Conservation (phyloP, 2,329 filamentous ascomycete genomes). For the Dothistroma pini region DNA sequence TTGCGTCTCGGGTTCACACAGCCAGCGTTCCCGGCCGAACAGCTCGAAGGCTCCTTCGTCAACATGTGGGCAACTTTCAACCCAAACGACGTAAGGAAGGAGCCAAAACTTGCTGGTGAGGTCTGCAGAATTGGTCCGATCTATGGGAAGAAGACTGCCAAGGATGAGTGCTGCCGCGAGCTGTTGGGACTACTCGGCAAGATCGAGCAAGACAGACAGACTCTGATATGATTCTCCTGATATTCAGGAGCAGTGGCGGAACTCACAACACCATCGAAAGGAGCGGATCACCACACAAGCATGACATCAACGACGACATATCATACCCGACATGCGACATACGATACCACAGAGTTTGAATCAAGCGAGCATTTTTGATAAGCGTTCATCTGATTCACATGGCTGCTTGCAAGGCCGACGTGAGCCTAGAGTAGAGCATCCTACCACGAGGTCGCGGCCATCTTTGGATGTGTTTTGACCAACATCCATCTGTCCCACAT, state of each 20-base stretch:
- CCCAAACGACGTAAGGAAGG: slow-evolving; percentile 15
- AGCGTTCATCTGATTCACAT: background rate
- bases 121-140: slow-evolving; percentile 44
- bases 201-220: slow-evolving; percentile 24
- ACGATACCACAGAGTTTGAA: background rate
- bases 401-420: background rate
- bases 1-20: slow-evolving; percentile 24
- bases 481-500: background rate
- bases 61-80: slow-evolving; percentile 37
- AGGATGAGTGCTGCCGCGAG: slow-evolving; percentile 46
- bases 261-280: too few relatives aligned
- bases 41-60: slow-evolving; percentile 31
- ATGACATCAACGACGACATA: background rate
- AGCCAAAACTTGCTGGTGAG: slow-evolving; percentile 33
- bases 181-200: slow-evolving; percentile 40
- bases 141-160: slow-evolving; percentile 49
- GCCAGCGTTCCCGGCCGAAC: slow-evolving; percentile 12
- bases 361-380: background rate
- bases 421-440: background rate
- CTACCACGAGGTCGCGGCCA: too few relatives aligned
- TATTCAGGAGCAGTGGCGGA: too few relatives aligned
- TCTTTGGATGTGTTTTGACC: background rate
- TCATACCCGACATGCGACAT: background rate
- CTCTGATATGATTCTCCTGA: background rate
- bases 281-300: background rate